A percentile compares a stretch with the other conserved stretches of the same genome.
Evolutionary conservation across 176 grass and related monocot genomes (phyloP).

Genomic region (Pontederia paniculata): DNA sequence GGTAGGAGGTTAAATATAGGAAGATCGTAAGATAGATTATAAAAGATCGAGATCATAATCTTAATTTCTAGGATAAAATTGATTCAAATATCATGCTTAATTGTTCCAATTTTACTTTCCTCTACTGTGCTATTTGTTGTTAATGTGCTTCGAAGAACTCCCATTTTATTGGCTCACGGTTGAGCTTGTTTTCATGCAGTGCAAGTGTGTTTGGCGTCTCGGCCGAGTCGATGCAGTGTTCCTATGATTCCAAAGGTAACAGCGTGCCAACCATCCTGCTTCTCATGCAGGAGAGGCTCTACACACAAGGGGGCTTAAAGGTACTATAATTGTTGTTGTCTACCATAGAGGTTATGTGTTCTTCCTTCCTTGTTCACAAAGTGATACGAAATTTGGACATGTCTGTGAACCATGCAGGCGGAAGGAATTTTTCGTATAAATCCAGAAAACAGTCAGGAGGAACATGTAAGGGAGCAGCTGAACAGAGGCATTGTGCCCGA

Average conservation of each 20-base stretch:
- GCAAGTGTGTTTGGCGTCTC: constrained; percentile 86
- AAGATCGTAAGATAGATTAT: too few species aligned
- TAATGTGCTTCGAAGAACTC: not conserved
- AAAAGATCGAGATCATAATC: too few species aligned
- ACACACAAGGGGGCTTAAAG: constrained; percentile 71
- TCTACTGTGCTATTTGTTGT: not conserved
- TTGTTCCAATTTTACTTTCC: not conserved
- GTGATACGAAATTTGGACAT: not conserved
- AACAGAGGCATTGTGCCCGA: constrained; percentile 71
- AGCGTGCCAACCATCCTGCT: constrained; percentile 84
- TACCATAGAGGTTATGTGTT: not conserved
- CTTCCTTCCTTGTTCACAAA: not conserved
- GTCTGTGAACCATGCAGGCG: constrained; percentile 30
- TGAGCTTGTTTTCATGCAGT: constrained; percentile 20
- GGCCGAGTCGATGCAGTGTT: constrained; percentile 87
- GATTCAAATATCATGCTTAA: not conserved
- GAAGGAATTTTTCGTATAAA: constrained; percentile 95
- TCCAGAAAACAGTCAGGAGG: constrained; percentile 84
- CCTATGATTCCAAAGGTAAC: constrained; percentile 63
- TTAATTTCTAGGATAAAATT: too few species aligned
- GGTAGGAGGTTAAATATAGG: too few species aligned
- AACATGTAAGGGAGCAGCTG: constrained; percentile 65
- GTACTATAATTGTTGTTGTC: constrained; percentile 4
- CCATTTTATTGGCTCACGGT: not conserved
- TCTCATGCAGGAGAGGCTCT: constrained; percentile 80